Conservation (phyloP, 2,329 filamentous ascomycete species). For the Graphilbum sp. region DNA sequence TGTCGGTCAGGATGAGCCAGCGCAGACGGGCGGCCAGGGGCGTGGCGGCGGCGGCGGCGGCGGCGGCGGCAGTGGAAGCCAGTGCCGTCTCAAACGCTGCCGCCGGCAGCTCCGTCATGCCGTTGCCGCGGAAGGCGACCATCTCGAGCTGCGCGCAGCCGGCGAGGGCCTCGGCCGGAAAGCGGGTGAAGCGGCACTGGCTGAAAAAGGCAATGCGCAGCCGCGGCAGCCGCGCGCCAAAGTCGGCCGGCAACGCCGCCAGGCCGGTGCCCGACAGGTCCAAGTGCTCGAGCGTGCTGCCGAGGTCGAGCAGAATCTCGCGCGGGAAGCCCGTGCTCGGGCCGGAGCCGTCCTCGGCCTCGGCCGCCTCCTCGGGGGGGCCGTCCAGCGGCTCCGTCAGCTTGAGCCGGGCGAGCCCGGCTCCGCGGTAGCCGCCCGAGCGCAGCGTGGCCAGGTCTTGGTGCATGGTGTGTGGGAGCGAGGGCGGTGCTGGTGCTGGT, state of each 20-base stretch:
- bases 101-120: conserved; percentile 25
- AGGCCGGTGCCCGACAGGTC: conserved; percentile 31
- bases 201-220: conserved; percentile 31
- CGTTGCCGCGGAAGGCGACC: conserved; percentile 30
- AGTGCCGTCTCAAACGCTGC: conserved; percentile 9
- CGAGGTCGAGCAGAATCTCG: conserved; percentile 22
- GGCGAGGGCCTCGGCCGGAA: conserved; percentile 22
- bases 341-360: not conserved
- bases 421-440: conserved; percentile 15
- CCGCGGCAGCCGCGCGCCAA: conserved; percentile 21
- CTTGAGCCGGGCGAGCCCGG: conserved; percentile 18
- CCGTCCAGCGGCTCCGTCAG: conserved; percentile 15
- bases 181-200: conserved; percentile 24
- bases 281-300: conserved; percentile 24
- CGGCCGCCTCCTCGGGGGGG: not conserved
- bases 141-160: conserved; percentile 29
- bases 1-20: conserved; percentile 33
- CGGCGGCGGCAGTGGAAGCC: too few relatives aligned
- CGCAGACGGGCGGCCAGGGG: conserved; percentile 24
- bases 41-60: not conserved
- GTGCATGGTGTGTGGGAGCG: not conserved
- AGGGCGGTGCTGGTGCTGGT: too few relatives aligned
- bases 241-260: conserved; percentile 21
- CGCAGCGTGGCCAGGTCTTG: conserved; percentile 16
- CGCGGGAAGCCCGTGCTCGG: conserved; percentile 16